Conservation (phyloP, 768 basidiomycete species). For the Lactarius vividus region DNA sequence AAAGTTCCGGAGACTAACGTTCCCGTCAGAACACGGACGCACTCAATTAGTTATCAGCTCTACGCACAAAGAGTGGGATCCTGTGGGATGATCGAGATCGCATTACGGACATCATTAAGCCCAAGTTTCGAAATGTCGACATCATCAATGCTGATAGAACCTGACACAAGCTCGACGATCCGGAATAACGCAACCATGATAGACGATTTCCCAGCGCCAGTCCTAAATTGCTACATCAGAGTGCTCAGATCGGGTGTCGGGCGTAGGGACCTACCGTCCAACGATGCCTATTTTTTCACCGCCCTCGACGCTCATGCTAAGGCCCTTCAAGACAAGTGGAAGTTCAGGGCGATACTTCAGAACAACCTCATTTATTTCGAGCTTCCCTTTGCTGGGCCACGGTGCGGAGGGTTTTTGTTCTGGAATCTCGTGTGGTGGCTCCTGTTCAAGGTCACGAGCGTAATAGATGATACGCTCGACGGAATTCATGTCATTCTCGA, state of each 20-base stretch:
- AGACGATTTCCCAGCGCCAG: conserved; percentile 87
- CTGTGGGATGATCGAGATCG: conserved; percentile 80
- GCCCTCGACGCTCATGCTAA: conserved; percentile 63
- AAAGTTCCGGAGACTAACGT: conserved; percentile 71
- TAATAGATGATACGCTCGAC: conserved; percentile 85
- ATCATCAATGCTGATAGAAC: conserved; percentile 78
- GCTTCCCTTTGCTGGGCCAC: conserved; percentile 75
- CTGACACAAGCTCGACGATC: conserved; percentile 74
- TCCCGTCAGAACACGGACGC: conserved; percentile 15
- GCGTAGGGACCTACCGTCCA: conserved; percentile 46
- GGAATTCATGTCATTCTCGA: conserved; percentile 92
- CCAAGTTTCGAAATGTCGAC: conserved; percentile 81
- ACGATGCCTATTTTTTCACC: conserved; percentile 94
- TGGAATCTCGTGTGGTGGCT: conserved; percentile 65
- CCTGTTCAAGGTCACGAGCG: conserved; percentile 75
- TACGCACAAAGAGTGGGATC: conserved; percentile 47
- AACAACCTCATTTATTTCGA: conserved; percentile 73
- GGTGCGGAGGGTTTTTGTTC: conserved; percentile 54
- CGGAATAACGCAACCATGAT: conserved; percentile 88
- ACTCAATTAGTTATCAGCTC: conserved; percentile 45
- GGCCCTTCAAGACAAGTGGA: conserved; percentile 81
- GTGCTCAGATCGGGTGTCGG: background rate
- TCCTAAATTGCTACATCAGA: conserved; percentile 35
- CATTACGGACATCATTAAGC: conserved; percentile 66
- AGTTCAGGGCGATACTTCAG: conserved; percentile 85